Conservation (phyloP, 331 rosid species). For the Saraca asoca region DNA sequence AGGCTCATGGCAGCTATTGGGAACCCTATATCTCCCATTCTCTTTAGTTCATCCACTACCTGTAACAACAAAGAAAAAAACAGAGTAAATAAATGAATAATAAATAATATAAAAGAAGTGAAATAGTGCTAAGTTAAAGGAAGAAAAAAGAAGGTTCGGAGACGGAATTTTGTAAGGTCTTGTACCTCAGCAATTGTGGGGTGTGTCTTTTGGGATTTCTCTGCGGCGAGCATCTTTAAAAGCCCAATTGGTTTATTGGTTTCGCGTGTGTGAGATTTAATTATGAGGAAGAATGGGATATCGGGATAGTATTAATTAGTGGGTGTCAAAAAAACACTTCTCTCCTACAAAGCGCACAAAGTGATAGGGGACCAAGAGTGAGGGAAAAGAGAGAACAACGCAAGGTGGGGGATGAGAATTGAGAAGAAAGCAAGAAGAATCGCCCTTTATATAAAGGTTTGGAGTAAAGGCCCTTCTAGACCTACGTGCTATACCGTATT, state of each 20-base stretch:
- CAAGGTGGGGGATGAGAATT: slow-evolving; percentile 29
- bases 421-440: no score
- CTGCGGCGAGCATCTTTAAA: slow-evolving; percentile 54
- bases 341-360: slow-evolving; percentile 32
- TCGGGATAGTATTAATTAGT: slow-evolving; percentile 9
- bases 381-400: slow-evolving; percentile 26
- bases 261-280: slow-evolving; percentile 33
- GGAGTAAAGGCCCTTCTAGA: slow-evolving; percentile 19
- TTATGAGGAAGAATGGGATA: slow-evolving; percentile 11
- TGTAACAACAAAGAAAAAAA: slow-evolving; percentile 16
- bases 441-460: slow-evolving; percentile 36
- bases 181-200: slow-evolving; percentile 85
- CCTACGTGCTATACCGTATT: no score
- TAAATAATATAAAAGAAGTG: neutral
- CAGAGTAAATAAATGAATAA: neutral
- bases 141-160: neutral
- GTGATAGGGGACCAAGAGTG: slow-evolving; percentile 36
- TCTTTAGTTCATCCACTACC: slow-evolving; percentile 74
- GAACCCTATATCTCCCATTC: slow-evolving; percentile 62
- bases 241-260: slow-evolving; percentile 31
- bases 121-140: neutral
- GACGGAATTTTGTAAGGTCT: slow-evolving; percentile 29
- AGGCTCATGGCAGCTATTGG: slow-evolving; percentile 71
- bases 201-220: slow-evolving; percentile 59
- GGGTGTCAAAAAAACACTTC: neutral